Conservation (phyloP, 768 basidiomycete species). For the Boletus patriciae region DNA sequence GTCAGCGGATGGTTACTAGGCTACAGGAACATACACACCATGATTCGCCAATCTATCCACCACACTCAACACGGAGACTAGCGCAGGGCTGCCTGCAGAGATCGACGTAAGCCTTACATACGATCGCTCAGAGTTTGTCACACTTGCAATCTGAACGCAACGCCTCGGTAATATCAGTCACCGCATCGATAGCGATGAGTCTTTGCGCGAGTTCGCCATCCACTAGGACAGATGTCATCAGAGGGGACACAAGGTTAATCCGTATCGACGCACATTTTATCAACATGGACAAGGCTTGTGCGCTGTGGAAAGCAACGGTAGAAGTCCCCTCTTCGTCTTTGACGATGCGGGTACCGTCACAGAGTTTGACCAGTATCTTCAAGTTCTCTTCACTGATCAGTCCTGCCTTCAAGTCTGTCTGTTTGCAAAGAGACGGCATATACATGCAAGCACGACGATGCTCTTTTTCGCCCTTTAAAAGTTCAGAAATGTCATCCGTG, state of each 20-base stretch:
- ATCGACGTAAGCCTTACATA: neutral
- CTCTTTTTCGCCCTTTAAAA: constrained; percentile 13
- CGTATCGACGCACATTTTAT: constrained; percentile 18
- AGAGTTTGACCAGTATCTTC: constrained; percentile 18
- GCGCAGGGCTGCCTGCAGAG: constrained; percentile 16
- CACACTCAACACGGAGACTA: constrained; percentile 25
- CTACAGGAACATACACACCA: neutral
- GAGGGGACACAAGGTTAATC: neutral
- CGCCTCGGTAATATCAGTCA: constrained; percentile 19
- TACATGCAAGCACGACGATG: constrained; percentile 28
- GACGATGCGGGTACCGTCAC: constrained; percentile 8
- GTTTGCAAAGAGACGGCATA: constrained; percentile 31
- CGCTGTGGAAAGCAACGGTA: constrained; percentile 22
- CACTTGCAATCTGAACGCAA: constrained; percentile 23
- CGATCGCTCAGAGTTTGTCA: neutral
- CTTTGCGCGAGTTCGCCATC: constrained; percentile 8
- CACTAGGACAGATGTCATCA: constrained; percentile 11
- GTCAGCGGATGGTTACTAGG: neutral
- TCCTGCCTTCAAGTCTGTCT: constrained; percentile 4
- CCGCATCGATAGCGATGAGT: constrained; percentile 17
- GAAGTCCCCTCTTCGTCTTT: constrained; percentile 19
- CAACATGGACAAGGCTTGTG: constrained; percentile 28
- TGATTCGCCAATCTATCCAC: constrained; percentile 17
- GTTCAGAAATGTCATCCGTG: constrained; percentile 8
- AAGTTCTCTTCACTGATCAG: constrained; percentile 22